These are phyloP conservation scores for Coleophoma crateriformis DNA, from an alignment of 2,329 filamentous ascomycete genomes.

Conservation along the genomic window DNA sequence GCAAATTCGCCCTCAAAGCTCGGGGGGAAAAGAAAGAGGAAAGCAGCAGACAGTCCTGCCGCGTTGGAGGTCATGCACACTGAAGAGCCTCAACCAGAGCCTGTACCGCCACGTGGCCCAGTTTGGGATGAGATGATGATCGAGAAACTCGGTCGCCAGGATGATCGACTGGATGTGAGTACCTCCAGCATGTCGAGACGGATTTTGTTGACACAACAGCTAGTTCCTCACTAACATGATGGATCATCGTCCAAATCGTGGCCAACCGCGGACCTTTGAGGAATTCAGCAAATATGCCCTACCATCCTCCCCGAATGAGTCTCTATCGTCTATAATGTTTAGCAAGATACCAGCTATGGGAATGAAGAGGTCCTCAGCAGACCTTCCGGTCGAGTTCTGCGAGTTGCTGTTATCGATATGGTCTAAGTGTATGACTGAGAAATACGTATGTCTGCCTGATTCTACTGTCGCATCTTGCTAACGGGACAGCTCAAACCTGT, in stretches of 20 bases:
- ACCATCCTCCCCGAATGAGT: conserved; percentile 55
- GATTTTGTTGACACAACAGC: background rate
- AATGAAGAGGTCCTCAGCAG: conserved; percentile 41
- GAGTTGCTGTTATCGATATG: conserved; percentile 61
- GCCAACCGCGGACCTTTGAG: conserved; percentile 61
- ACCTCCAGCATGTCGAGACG: background rate
- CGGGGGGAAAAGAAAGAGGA: conserved; percentile 63
- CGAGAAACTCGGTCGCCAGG: conserved; percentile 30
- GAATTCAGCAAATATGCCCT: conserved; percentile 58
- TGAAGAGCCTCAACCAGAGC: conserved; percentile 9
- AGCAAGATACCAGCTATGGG: conserved; percentile 58
- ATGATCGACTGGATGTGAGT: conserved; percentile 33
- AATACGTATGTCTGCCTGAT: conserved; percentile 25
- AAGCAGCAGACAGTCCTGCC: conserved; percentile 59
- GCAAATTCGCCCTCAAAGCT: conserved; percentile 54
- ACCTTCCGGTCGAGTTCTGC: conserved; percentile 56
- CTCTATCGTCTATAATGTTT: conserved; percentile 62
- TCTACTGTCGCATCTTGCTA: conserved; percentile 6
- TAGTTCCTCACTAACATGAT: conserved; percentile 27
- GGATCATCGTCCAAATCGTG: conserved; percentile 30
- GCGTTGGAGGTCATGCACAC: conserved; percentile 35
- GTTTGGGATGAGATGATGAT: conserved; percentile 27
- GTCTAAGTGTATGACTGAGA: conserved; percentile 60
- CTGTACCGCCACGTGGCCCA: conserved; percentile 9
- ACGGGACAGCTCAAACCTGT: conserved; percentile 50